phyloP scores from a whole-genome alignment of 2,329 filamentous ascomycete species.

The Xylaria sp. region DNA sequence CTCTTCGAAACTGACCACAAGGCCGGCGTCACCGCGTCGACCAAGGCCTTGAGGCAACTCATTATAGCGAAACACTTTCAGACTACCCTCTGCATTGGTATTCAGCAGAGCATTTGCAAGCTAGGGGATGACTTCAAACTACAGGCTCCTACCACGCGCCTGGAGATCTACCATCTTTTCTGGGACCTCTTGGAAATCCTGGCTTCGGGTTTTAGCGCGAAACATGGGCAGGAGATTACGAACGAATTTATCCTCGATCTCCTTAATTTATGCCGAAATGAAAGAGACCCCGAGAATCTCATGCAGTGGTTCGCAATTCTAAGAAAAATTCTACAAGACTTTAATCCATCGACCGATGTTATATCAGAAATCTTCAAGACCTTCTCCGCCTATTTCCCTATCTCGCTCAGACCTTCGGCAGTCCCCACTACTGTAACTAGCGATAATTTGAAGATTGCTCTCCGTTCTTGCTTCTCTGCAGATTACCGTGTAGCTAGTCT shows the following conservation, averaged over 20 bases:
- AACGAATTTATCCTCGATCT: constrained; percentile 62
- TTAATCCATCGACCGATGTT: constrained; percentile 58
- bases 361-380: constrained; percentile 63
- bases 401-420: constrained; percentile 65
- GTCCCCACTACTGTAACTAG: constrained; percentile 64
- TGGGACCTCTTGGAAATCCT: constrained; percentile 57
- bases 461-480: constrained; percentile 66
- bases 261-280: constrained; percentile 63
- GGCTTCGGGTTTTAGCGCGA: constrained; percentile 57
- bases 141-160: constrained; percentile 63
- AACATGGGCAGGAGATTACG: constrained; percentile 57
- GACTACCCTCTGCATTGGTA: constrained; percentile 59
- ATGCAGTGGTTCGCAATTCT: constrained; percentile 68
- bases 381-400: constrained; percentile 71
- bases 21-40: constrained; percentile 66
- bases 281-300: constrained; percentile 68
- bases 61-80: constrained; percentile 64
- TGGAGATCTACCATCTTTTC: constrained; percentile 64
- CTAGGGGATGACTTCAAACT: constrained; percentile 68
- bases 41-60: constrained; percentile 63
- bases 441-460: constrained; percentile 64
- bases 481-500: constrained; percentile 59
- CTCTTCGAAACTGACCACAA: constrained; percentile 70
- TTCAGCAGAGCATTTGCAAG: constrained; percentile 62
- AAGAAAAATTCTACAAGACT: constrained; percentile 58